Conservation (phyloP, 1,139 yeast species). For the Candida frijolesensis region DNA sequence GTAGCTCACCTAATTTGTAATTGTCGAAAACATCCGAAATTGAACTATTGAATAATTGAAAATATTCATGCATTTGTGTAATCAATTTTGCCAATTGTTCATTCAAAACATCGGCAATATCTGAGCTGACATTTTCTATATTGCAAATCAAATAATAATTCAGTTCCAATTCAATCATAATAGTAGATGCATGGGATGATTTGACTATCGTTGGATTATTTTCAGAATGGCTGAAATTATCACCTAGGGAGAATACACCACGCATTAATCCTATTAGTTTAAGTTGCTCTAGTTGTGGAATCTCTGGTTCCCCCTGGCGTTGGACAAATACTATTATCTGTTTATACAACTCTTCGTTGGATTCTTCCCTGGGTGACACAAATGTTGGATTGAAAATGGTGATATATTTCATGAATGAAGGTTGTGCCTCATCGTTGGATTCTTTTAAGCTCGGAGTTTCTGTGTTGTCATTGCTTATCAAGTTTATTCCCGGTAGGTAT, state of each 20-base stretch:
- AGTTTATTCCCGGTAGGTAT: neutral
- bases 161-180: slow-evolving; percentile 30
- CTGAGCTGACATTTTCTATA: slow-evolving; percentile 18
- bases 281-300: slow-evolving; percentile 27
- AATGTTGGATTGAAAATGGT: slow-evolving; percentile 26
- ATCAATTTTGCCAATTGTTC: slow-evolving; percentile 31
- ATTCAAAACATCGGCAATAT: slow-evolving; percentile 23
- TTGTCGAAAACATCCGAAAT: slow-evolving; percentile 20
- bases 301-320: slow-evolving; percentile 14
- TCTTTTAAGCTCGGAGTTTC: neutral
- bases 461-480: neutral
- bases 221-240: slow-evolving; percentile 18
- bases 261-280: slow-evolving; percentile 39
- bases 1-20: slow-evolving; percentile 22
- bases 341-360: slow-evolving; percentile 28
- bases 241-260: slow-evolving; percentile 36
- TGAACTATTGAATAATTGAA: slow-evolving; percentile 31
- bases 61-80: slow-evolving; percentile 25
- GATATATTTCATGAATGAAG: neutral
- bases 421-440: neutral
- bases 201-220: slow-evolving; percentile 25
- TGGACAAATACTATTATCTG: slow-evolving; percentile 35
- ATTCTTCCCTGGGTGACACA: slow-evolving; percentile 24
- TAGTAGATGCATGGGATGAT: slow-evolving; percentile 28
- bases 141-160: slow-evolving; percentile 33